Percentiles rank a stretch among this genome's conserved stretches.
phyloP scores from a whole-genome alignment of 768 basidiomycete species.

The Mycena sanguinolenta region DNA sequence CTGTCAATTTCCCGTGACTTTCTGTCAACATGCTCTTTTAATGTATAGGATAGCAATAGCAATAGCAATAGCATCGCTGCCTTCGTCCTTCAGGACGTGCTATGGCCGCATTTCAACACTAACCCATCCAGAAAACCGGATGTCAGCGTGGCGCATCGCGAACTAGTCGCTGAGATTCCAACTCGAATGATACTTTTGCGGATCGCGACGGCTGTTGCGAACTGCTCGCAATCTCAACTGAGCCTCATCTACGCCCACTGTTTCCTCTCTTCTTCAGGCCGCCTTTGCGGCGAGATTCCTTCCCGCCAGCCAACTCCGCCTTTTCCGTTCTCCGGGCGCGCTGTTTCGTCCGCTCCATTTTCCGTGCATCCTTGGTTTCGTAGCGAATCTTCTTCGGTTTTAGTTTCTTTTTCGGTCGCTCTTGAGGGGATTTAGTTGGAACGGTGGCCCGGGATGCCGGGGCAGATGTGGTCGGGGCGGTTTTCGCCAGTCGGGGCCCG shows the following conservation, averaged over 20 bases:
- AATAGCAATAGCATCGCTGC: too few species aligned
- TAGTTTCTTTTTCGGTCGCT: conserved; percentile 40
- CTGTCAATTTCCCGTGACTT: too few species aligned
- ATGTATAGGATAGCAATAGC: too few species aligned
- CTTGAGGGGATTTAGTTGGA: conserved; percentile 33
- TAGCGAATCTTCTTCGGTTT: conserved; percentile 68
- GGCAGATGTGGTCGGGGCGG: conserved; percentile 25
- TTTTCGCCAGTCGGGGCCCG: conserved; percentile 40
- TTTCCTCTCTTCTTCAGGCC: conserved; percentile 17
- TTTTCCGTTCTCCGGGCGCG: conserved; percentile 75
- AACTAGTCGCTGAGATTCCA: background rate
- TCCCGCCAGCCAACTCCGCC: conserved; percentile 79
- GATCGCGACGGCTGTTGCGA: background rate
- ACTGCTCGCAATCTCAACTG: conserved; percentile 17
- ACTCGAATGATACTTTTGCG: conserved; percentile 16
- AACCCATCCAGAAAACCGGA: background rate
- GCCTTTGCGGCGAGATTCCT: conserved; percentile 58
- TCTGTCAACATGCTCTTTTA: too few species aligned
- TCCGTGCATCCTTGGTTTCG: conserved; percentile 78
- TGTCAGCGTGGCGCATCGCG: background rate
- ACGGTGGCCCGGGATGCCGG: conserved; percentile 36
- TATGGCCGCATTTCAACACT: background rate
- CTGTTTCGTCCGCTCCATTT: conserved; percentile 73
- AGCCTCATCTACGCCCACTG: conserved; percentile 34
- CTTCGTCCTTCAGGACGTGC: too few species aligned